phyloP scores from a whole-genome alignment of 1,284 basidiomycete genomes.

The Tetrapyrgos nigripes region DNA sequence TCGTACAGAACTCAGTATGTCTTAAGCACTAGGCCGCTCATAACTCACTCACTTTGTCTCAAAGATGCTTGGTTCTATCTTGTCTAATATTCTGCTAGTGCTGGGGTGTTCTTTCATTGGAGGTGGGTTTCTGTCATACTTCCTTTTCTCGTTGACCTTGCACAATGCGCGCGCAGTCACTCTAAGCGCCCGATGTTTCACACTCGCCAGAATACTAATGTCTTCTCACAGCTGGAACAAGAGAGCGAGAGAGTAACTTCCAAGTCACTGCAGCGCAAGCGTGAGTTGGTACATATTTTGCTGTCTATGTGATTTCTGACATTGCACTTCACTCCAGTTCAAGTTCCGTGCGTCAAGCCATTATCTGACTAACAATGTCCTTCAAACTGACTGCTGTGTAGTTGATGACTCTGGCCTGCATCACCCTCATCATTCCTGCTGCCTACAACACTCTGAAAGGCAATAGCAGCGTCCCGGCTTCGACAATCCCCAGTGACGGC shows the following conservation, averaged over 20 bases:
- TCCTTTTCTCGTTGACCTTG: neutral
- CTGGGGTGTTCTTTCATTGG: conserved; percentile 89
- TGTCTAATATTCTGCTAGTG: conserved; percentile 91
- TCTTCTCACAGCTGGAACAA: conserved; percentile 60
- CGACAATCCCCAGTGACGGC: neutral
- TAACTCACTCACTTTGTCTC: conserved; percentile 1
- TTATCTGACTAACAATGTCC: conserved; percentile 3
- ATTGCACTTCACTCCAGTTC: conserved; percentile 44
- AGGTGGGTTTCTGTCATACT: conserved; percentile 41
- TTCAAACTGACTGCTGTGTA: conserved; percentile 34
- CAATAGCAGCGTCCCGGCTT: conserved; percentile 2
- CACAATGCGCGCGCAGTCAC: too few relatives aligned
- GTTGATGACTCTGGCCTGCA: conserved; percentile 89
- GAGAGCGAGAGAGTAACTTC: conserved; percentile 75
- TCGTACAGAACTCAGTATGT: conserved; percentile 86
- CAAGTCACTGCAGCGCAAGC: conserved; percentile 87
- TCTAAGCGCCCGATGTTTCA: too few relatives aligned
- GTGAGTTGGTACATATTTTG: conserved; percentile 47
- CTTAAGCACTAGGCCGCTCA: too few relatives aligned
- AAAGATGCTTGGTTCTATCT: conserved; percentile 82
- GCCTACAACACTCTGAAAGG: conserved; percentile 71
- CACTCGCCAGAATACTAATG: neutral
- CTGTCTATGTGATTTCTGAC: neutral
- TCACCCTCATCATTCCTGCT: conserved; percentile 92
- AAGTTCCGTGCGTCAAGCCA: conserved; percentile 60